These are phyloP conservation scores for Coelastrella sp. DNA, from an alignment of 139 green algal species.

Conservation along the genomic window DNA sequence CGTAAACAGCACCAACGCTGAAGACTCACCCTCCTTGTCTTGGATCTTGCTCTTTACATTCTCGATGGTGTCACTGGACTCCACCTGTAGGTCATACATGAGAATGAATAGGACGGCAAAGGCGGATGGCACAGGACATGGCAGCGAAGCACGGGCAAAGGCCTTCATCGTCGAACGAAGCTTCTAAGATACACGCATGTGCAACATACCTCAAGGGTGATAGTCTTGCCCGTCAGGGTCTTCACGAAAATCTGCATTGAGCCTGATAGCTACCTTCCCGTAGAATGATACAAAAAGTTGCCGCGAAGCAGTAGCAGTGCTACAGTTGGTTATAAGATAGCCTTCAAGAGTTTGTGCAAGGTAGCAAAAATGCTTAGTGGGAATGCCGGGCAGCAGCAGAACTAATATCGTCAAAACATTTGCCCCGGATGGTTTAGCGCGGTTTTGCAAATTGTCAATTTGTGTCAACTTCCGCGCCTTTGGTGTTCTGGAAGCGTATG, in stretches of 20 bases:
- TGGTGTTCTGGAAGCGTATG: no score
- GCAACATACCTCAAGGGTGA: slow-evolving; percentile 86
- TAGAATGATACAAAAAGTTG: neutral
- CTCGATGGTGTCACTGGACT: slow-evolving; percentile 82
- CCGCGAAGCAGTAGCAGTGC: neutral
- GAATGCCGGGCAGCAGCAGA: neutral
- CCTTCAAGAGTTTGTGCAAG: neutral
- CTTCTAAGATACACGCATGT: neutral
- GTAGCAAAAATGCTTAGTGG: neutral
- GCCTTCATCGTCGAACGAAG: neutral
- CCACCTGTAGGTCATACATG: slow-evolving; percentile 66
- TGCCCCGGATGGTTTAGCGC: no score
- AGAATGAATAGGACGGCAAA: neutral
- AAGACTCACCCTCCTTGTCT: slow-evolving; percentile 47
- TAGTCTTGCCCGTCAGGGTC: slow-evolving; percentile 96
- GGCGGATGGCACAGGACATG: neutral
- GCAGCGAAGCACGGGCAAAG: neutral
- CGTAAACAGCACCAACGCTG: neutral
- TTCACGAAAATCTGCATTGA: slow-evolving; percentile 92
- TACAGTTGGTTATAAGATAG: neutral
- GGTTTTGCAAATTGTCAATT: no score
- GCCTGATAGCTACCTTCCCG: neutral
- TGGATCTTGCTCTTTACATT: slow-evolving; percentile 91
- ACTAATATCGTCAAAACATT: neutral
- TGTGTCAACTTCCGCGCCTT: no score